phyloP scores from a whole-genome alignment of 176 grass and related monocot species.

The Phyllostachys edulis region DNA sequence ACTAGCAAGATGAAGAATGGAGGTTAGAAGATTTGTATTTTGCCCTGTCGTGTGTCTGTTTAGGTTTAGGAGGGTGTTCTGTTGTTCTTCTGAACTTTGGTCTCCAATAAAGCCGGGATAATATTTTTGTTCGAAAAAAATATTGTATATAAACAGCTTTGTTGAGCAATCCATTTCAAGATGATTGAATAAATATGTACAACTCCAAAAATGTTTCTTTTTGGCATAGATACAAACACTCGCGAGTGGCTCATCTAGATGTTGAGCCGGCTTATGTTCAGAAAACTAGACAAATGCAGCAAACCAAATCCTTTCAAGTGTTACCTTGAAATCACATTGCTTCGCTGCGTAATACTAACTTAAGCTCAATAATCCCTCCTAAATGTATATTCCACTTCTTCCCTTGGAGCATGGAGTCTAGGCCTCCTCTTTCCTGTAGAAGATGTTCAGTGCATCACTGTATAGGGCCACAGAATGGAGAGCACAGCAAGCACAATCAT shows the following conservation, averaged over 20 bases:
- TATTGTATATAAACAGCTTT: not conserved
- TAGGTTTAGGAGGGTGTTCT: too few species aligned
- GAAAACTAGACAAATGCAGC: slow-evolving; percentile 8
- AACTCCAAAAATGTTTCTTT: not conserved
- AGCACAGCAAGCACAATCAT: slow-evolving; percentile 82
- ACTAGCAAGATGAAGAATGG: too few species aligned
- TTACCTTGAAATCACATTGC: slow-evolving; percentile 27
- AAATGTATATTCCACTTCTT: slow-evolving; percentile 18
- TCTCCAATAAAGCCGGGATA: too few species aligned
- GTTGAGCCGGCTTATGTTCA: slow-evolving; percentile 1
- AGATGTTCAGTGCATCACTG: slow-evolving; percentile 55
- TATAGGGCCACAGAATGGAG: slow-evolving; percentile 65
- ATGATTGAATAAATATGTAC: not conserved
- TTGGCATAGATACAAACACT: slow-evolving; percentile 1
- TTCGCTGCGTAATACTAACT: not conserved
- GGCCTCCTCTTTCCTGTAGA: slow-evolving; percentile 62
- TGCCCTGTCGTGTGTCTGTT: too few species aligned
- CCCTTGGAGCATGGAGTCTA: slow-evolving; percentile 18
- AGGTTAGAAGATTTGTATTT: too few species aligned
- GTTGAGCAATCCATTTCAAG: not conserved
- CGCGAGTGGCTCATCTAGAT: not conserved
- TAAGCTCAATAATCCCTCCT: slow-evolving; percentile 9
- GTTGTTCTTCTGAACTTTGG: too few species aligned
- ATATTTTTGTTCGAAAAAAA: too few species aligned
- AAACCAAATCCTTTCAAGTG: slow-evolving; percentile 16